phyloP scores from a whole-genome alignment of 495 filamentous ascomycete species.

The Aspergillus affinis region DNA sequence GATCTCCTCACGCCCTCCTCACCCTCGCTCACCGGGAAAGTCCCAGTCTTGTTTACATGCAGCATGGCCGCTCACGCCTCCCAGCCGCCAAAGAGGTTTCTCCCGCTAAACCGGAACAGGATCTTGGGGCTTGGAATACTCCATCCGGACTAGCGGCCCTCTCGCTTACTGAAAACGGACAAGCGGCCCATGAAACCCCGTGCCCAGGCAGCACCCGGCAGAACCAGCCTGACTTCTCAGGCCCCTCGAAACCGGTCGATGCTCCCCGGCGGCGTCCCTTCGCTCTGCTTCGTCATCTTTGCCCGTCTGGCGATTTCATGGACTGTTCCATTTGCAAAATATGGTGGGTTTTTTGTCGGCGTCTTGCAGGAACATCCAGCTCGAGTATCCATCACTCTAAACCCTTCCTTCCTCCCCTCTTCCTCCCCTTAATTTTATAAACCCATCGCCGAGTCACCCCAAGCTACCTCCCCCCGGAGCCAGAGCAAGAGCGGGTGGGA shows the following conservation, averaged over 20 bases:
- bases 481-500: constrained; percentile 24
- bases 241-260: constrained; percentile 1
- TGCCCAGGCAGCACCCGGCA: constrained; percentile 24
- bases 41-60: not conserved
- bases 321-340: too few species aligned
- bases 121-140: constrained; percentile 16
- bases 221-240: constrained; percentile 17
- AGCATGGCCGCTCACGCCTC: constrained; percentile 12
- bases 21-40: not conserved
- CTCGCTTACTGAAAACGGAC: constrained; percentile 11
- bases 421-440: not conserved
- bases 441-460: constrained; percentile 7
- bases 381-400: not conserved
- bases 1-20: not conserved
- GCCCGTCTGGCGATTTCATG: too few species aligned
- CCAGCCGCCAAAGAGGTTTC: constrained; percentile 14
- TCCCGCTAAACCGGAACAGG: constrained; percentile 22
- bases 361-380: not conserved
- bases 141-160: constrained; percentile 11
- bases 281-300: not conserved
- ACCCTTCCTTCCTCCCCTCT: constrained; percentile 6
- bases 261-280: not conserved
- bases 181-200: constrained; percentile 5
- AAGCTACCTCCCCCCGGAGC: constrained; percentile 14
- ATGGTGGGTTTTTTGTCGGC: not conserved